phyloP scores from a whole-genome alignment of 2,329 filamentous ascomycete species.

The Lecanicillium sp. region DNA sequence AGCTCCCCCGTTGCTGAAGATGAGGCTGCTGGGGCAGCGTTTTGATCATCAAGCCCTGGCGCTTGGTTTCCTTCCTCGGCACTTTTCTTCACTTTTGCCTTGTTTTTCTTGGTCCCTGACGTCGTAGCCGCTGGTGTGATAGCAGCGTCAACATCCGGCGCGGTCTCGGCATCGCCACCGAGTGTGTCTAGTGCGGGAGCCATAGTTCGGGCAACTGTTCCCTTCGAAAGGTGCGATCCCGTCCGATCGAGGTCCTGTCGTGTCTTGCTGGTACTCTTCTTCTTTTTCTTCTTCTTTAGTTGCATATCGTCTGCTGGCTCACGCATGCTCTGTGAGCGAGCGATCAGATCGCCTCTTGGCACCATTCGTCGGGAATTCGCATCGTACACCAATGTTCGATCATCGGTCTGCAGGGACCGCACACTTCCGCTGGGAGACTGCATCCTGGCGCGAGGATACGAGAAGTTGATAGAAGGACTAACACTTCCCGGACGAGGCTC shows the following conservation, averaged over 20 bases:
- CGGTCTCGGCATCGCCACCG: conserved; percentile 12
- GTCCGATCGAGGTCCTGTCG: conserved; percentile 26
- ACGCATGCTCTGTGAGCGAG: conserved; percentile 31
- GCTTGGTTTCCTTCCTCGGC: background rate
- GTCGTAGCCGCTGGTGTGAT: background rate
- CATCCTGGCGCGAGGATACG: conserved; percentile 42
- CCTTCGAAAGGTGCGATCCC: conserved; percentile 41
- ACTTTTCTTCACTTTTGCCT: conserved; percentile 10
- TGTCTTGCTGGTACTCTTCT: too few relatives aligned
- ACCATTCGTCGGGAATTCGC: conserved; percentile 60
- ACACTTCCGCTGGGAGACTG: conserved; percentile 23
- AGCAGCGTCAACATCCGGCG: background rate
- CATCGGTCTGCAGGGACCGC: conserved; percentile 11
- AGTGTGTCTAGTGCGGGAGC: conserved; percentile 36
- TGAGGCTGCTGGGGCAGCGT: too few relatives aligned
- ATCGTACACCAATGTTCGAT: conserved; percentile 50
- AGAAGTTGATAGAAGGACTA: conserved; percentile 52
- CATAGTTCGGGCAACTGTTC: conserved; percentile 43
- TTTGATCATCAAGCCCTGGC: background rate
- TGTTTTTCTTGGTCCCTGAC: conserved; percentile 8
- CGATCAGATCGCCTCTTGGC: conserved; percentile 34
- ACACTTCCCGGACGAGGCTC: conserved; percentile 33
- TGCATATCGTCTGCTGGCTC: conserved; percentile 14
- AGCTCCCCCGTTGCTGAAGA: too few relatives aligned
- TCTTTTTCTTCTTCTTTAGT: conserved; percentile 30